A percentile compares a stretch with the other conserved stretches of the same genome.
Conservation (phyloP, 495 filamentous ascomycete species). For the Lepidopterella palustris region DNA sequence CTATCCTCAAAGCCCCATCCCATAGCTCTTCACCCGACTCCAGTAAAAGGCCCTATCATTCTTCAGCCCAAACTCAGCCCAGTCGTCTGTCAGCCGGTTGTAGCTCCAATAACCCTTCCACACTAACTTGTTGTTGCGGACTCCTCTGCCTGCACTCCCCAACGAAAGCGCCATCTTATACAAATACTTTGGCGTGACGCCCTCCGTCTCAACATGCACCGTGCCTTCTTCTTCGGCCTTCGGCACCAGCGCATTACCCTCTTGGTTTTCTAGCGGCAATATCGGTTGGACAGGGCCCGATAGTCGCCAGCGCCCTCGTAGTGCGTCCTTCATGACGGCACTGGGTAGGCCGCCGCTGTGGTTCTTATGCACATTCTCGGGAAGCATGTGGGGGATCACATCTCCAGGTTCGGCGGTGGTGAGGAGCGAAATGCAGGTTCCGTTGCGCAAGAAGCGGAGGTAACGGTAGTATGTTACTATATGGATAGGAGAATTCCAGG, state of each 20-base stretch:
- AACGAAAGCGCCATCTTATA: slow-evolving; percentile 73
- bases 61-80: slow-evolving; percentile 75
- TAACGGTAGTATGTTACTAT: slow-evolving; percentile 98
- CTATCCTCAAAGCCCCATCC: slow-evolving; percentile 11
- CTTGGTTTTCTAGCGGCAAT: background rate
- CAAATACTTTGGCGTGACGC: slow-evolving; percentile 65
- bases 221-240: slow-evolving; percentile 51
- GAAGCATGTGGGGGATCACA: slow-evolving; percentile 60
- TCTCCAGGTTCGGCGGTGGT: slow-evolving; percentile 76
- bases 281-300: slow-evolving; percentile 36
- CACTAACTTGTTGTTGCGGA: slow-evolving; percentile 70
- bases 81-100: slow-evolving; percentile 81
- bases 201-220: slow-evolving; percentile 80
- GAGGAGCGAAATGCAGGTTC: slow-evolving; percentile 68
- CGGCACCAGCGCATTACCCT: slow-evolving; percentile 7
- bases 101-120: slow-evolving; percentile 95
- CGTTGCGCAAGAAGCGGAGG: slow-evolving; percentile 88
- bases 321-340: slow-evolving; percentile 53
- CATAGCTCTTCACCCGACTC: slow-evolving; percentile 72
- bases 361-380: slow-evolving; percentile 38
- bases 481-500: slow-evolving; percentile 80
- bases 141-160: slow-evolving; percentile 47
- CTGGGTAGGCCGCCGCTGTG: slow-evolving; percentile 34
- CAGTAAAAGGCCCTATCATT: slow-evolving; percentile 85
- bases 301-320: slow-evolving; percentile 57